phyloP scores from a whole-genome alignment of 805 yeast genomes.

The Saccharomycopsis olivae region DNA sequence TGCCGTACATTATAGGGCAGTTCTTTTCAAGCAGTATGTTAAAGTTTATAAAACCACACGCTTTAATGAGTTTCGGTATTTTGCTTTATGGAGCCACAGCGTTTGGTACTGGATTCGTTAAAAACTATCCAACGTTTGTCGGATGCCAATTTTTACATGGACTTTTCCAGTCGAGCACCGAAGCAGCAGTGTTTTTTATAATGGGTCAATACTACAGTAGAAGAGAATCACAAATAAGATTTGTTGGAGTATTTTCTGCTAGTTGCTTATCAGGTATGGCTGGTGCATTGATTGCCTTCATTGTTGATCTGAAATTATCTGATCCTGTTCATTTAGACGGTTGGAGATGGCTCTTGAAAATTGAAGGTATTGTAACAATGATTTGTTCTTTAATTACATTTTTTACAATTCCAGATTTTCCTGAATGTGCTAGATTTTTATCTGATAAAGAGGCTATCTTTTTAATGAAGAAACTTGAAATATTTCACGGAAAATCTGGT shows the following conservation, averaged over 20 bases:
- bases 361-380: constrained; percentile 32
- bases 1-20: constrained; percentile 57
- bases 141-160: constrained; percentile 60
- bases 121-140: constrained; percentile 44
- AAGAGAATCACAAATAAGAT: constrained; percentile 56
- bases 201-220: constrained; percentile 57
- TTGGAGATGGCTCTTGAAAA: constrained; percentile 42
- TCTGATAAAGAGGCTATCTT: constrained; percentile 39
- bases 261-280: constrained; percentile 72
- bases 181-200: constrained; percentile 66
- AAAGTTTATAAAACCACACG: constrained; percentile 49
- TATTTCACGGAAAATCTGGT: constrained; percentile 40
- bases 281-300: constrained; percentile 61
- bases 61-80: constrained; percentile 51
- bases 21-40: constrained; percentile 53
- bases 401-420: constrained; percentile 59
- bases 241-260: constrained; percentile 51
- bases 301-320: constrained; percentile 40
- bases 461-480: constrained; percentile 46
- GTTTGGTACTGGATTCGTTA: constrained; percentile 54
- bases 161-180: constrained; percentile 56
- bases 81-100: constrained; percentile 51
- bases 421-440: constrained; percentile 51
- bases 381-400: constrained; percentile 24
- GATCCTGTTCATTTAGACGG: constrained; percentile 39